Evolutionary conservation across 2,329 filamentous ascomycete genomes (phyloP), one percentile per base, ranked within the genome.

Genomic region (Ophiobolus disseminans): DNA sequence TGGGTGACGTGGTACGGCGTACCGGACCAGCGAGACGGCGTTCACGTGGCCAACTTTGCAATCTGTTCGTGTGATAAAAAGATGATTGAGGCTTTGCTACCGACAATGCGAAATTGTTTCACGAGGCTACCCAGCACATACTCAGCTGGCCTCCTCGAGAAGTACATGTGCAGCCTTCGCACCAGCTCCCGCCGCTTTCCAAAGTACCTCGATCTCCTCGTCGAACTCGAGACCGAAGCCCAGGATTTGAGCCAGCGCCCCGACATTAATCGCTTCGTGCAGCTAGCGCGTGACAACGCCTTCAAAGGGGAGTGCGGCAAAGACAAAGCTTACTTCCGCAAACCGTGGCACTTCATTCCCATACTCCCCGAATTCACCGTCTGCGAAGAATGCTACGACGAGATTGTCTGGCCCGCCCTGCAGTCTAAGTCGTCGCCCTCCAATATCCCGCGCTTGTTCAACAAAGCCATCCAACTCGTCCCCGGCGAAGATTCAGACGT

Each of bases 371-470:
- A 91, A 38, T 85, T 96, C 62, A 91, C 88, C 1, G 87, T 96
- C 3, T 97, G 92, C 72, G 85, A 89, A 56, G 90, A 93, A 71
- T 97, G 92, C 71, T 96, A 89, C 68, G 83, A 90, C 13, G 86
- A 90, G 17, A 82, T 90, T 1, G 84, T 96, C n/a, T 84, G 82
- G 72, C 91, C 91, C 1, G 77, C 85, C 40, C 74, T 86, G 36
- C 50, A 55, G 9, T 49, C 58, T 23, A 76, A 81, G 4, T 76
- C 80, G 22, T 76, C 80, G 3, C 73, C 80, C 30, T 75, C 55
- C 9, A 54, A 60, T 3, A 48, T 74, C 2, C 68, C 72, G 0
- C 59, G 58, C 8, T 25, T 65, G 3, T 68, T 74, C 50, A 85
- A 83, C 54, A 79, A 81, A 46, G 78, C 82, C 11, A 79, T 84